phyloP scores from a whole-genome alignment of 352 stramenopile genomes.

The Phytopythium vexans region DNA sequence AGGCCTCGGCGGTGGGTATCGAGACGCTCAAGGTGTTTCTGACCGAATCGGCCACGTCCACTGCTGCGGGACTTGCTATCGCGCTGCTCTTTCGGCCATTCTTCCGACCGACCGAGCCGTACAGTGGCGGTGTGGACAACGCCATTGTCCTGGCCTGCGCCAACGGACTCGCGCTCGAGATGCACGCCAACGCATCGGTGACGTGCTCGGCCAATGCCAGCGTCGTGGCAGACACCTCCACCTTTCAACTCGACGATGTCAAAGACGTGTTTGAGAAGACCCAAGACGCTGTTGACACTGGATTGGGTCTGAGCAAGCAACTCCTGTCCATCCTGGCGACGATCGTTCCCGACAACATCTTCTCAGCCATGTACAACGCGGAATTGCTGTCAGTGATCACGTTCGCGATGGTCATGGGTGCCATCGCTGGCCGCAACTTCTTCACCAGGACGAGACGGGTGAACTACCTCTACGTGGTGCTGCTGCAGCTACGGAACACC shows the following conservation, averaged over 20 bases:
- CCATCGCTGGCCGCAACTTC: constrained; percentile 50
- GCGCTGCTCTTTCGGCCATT: constrained; percentile 50
- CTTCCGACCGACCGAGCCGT: constrained; percentile 15
- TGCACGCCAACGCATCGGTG: not conserved
- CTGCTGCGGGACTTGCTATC: constrained; percentile 44
- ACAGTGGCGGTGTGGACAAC: not conserved
- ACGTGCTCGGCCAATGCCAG: not conserved
- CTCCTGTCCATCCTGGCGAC: constrained; percentile 51
- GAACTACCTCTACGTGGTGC: constrained; percentile 65
- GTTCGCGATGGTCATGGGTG: constrained; percentile 67
- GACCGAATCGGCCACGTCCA: constrained; percentile 47
- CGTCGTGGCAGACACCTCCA: constrained; percentile 6
- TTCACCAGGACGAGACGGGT: constrained; percentile 52
- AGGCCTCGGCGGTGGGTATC: constrained; percentile 56
- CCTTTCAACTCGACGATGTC: constrained; percentile 47
- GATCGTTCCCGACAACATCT: constrained; percentile 69
- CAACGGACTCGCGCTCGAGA: not conserved
- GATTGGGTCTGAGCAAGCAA: constrained; percentile 56
- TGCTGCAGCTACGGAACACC: constrained; percentile 67
- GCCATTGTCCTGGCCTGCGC: not conserved
- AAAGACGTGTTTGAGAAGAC: constrained; percentile 51
- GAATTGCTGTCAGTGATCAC: constrained; percentile 62
- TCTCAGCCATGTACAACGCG: constrained; percentile 34
- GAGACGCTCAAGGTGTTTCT: constrained; percentile 63
- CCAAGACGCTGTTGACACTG: constrained; percentile 27